These are phyloP conservation scores for Funneliformis caledonium DNA, from an alignment of 371 early-diverging fungal genomes.

Conservation along the genomic window DNA sequence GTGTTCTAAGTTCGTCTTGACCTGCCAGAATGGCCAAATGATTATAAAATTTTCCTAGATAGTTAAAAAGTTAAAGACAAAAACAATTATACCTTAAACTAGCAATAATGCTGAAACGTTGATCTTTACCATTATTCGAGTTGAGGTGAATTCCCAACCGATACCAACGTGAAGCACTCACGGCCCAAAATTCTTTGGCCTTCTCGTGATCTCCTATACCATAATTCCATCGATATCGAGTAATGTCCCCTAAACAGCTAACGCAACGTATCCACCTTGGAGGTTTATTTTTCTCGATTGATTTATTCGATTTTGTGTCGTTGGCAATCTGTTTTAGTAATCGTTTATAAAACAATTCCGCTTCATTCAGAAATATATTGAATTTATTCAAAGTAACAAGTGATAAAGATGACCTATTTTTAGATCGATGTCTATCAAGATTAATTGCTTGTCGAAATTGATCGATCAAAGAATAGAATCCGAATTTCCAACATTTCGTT, in stretches of 20 bases:
- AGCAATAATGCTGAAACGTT: too few species aligned
- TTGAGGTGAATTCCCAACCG: slow-evolving; percentile 61
- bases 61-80: not conserved
- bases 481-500: slow-evolving; percentile 67
- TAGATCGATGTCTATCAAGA: slow-evolving; percentile 42
- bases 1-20: slow-evolving; percentile 44
- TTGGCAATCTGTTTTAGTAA: slow-evolving; percentile 20
- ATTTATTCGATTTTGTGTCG: not conserved
- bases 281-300: slow-evolving; percentile 19
- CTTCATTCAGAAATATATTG: slow-evolving; percentile 49
- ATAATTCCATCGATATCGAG: slow-evolving; percentile 64
- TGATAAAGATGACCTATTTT: slow-evolving; percentile 42
- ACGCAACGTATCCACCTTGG: slow-evolving; percentile 61
- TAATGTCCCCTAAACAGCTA: slow-evolving; percentile 61
- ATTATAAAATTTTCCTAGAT: slow-evolving; percentile 49
- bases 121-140: slow-evolving; percentile 58
- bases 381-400: slow-evolving; percentile 54
- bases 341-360: slow-evolving; percentile 43
- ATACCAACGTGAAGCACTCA: slow-evolving; percentile 60
- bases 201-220: slow-evolving; percentile 44
- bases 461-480: slow-evolving; percentile 64
- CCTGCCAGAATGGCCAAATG: slow-evolving; percentile 49
- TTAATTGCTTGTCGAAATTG: slow-evolving; percentile 60
- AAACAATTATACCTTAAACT: not conserved
- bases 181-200: slow-evolving; percentile 44